Conservation (phyloP, 176 grass and related monocot species). For the Pontederia paniculata region DNA sequence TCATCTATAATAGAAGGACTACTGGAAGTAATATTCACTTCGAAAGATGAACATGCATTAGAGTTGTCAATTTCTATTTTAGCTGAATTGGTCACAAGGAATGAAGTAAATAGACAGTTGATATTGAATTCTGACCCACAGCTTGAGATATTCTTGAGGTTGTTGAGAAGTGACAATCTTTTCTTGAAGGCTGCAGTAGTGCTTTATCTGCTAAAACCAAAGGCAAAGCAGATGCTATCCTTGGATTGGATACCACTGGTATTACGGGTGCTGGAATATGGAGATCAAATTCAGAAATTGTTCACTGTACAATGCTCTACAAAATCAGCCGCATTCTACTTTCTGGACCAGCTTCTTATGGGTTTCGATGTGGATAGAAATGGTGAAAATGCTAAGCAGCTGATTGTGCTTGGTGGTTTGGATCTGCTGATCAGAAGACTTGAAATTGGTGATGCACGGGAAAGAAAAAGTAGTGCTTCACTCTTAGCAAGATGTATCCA, state of each 20-base stretch:
- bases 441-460: constrained; percentile 38
- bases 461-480: constrained; percentile 60
- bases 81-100: constrained; percentile 48
- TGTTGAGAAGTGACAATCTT: constrained; percentile 54
- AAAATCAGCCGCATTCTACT: constrained; percentile 70
- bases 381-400: constrained; percentile 81
- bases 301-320: constrained; percentile 60
- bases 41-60: constrained; percentile 75
- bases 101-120: constrained; percentile 73
- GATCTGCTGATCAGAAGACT: constrained; percentile 63
- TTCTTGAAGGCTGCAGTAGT: constrained; percentile 70
- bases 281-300: constrained; percentile 51
- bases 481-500: constrained; percentile 63
- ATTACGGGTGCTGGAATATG: constrained; percentile 62
- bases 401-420: constrained; percentile 78
- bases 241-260: constrained; percentile 85
- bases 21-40: constrained; percentile 89
- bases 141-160: constrained; percentile 83
- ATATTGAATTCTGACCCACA: constrained; percentile 91
- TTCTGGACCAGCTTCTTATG: constrained; percentile 81
- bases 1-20: constrained; percentile 81
- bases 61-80: constrained; percentile 72
- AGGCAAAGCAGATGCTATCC: constrained; percentile 94
- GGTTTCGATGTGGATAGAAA: constrained; percentile 93
- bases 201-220: constrained; percentile 81